Base-by-base conservation (phyloP, 2,329 filamentous ascomycete species). In the Sporothrix phasma region DNA sequence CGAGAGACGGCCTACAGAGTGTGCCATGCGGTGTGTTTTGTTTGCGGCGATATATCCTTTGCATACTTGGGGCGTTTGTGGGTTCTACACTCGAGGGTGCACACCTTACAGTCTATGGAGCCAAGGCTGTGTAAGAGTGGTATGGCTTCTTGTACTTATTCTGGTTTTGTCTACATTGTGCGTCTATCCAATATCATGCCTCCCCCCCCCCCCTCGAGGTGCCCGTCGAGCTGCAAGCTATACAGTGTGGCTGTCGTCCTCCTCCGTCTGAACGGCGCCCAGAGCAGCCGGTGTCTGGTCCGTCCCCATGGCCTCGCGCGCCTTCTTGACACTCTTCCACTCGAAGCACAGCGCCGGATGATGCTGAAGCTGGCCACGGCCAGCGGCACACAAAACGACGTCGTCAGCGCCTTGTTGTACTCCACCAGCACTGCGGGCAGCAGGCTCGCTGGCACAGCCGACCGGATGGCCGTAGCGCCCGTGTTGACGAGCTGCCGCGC, bases 381-480 rank as follows among this genome's bases (percentile, higher is more conserved):
- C 3, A 85, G 75, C 1, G 78, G 79, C 5, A 88, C 81, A 64
- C 83, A 80, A 69, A 87, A 89, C 0, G 79, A 79, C 64, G 79
- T 73, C 1, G 77, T 78, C 19, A 89, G 71, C 0, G 85, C 78
- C 15, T 75, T 70, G 69, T 88, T 88, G 74, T 89, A 89, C 0
- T 79, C 82, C 2, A 45, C 17, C 47, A 65, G 34, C 0, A 51
- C 34, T 1, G 29, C 56, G 15, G 65, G 47, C 29, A 76, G 64
- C 19, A 68, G 63, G 0, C 62, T 39, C 0, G 58, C 24, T 13
- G 62, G 15, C 26, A 67, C 59, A 1, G 49, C 39, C 31, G 15
- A 13, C 13, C 49, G 41, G 26, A 64, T 46, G 31, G 29, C 22
- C 3, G 66, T 66, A 10, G 63, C 65, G 10, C 63, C 63, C 4